Evolutionary conservation across 1,284 basidiomycete genomes (phyloP), one percentile per base, ranked within the genome.

Genomic region (Tilletia indica): DNA sequence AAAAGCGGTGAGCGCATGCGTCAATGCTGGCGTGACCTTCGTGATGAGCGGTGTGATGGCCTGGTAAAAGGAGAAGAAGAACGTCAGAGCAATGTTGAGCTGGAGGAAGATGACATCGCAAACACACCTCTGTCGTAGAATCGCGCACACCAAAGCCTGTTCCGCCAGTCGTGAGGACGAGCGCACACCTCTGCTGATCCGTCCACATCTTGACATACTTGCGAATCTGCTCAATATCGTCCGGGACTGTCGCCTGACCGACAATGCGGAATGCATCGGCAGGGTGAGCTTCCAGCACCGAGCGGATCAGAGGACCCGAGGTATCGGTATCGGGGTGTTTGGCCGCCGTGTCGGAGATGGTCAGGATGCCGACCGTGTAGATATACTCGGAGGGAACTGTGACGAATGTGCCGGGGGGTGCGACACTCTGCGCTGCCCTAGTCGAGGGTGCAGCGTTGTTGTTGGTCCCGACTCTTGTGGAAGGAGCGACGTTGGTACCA

Each of bases 141-240:
- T 94, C 93, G 72, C 91, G 86, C 45, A 88, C 86, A 2, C 92
- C 91, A 80, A 94, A 93, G 4, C 93, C 93, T 0, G 93, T 95
- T 1, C 93, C 93, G 11, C 93, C 93, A 0, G 91, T 92, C 3
- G 92, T 92, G 72, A 94, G 86, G 34, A 81, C 72, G 31, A 81
- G 68, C 4, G 75, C 68, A 5, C 76, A 38, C 0, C 34, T 38
- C 3, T 64, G 34, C 2, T 66, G 39, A 16, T 80, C 78, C 4
- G 71, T 36, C 70, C 77, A 75, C 19, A 36, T 14, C 61, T 61
- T 45, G 2, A 77, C 71, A 3, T 39, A 42, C n/a, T 21, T 21
- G 21, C 47, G 61, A 38, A 77, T 73, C 21, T 19, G 31, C 11
- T 64, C 56, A 4, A 38, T 38, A 2, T 81, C 74, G 68, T 82